Evolutionary conservation across 2,329 filamentous ascomycete species (phyloP).

Genomic region (Coleophoma crateriformis): DNA sequence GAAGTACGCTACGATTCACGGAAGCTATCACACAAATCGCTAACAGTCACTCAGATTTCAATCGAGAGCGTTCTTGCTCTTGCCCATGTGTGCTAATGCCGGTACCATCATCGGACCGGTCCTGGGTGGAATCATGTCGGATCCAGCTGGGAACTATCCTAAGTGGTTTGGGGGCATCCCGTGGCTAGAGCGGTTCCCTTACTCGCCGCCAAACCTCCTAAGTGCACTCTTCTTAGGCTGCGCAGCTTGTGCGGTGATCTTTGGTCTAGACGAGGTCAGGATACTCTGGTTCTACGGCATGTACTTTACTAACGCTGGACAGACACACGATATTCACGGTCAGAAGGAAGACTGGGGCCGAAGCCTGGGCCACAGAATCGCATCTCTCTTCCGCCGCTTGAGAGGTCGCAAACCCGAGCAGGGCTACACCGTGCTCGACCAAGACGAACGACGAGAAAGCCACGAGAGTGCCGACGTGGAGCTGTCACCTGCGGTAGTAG

Average conservation of each 20-base stretch:
- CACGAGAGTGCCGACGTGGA: slow-evolving; percentile 6
- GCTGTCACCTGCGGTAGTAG: slow-evolving; percentile 2
- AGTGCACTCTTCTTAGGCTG: slow-evolving; percentile 29
- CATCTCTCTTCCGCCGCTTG: slow-evolving; percentile 8
- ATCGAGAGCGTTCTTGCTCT: slow-evolving; percentile 36
- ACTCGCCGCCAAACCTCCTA: slow-evolving; percentile 35
- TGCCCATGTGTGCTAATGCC: slow-evolving; percentile 64
- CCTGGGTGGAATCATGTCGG: slow-evolving; percentile 37
- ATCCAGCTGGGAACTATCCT: slow-evolving; percentile 34
- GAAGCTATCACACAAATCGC: background rate
- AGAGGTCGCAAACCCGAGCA: background rate
- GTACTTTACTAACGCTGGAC: slow-evolving; percentile 6
- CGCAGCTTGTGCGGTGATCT: slow-evolving; percentile 26
- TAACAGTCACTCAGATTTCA: slow-evolving; percentile 23
- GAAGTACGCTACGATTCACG: slow-evolving; percentile 35
- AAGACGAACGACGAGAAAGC: slow-evolving; percentile 3
- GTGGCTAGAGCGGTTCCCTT: slow-evolving; percentile 37
- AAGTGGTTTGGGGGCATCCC: slow-evolving; percentile 30
- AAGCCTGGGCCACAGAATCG: slow-evolving; percentile 15
- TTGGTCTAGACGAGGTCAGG: slow-evolving; percentile 28
- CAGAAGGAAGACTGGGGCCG: slow-evolving; percentile 23
- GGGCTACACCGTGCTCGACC: background rate
- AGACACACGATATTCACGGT: slow-evolving; percentile 31
- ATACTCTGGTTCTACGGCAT: background rate
- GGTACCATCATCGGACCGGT: slow-evolving; percentile 36